A percentile compares a stretch with the other conserved stretches of the same genome.
Conservation (phyloP, 2,329 filamentous ascomycete species). For the Cladosporium sp. region DNA sequence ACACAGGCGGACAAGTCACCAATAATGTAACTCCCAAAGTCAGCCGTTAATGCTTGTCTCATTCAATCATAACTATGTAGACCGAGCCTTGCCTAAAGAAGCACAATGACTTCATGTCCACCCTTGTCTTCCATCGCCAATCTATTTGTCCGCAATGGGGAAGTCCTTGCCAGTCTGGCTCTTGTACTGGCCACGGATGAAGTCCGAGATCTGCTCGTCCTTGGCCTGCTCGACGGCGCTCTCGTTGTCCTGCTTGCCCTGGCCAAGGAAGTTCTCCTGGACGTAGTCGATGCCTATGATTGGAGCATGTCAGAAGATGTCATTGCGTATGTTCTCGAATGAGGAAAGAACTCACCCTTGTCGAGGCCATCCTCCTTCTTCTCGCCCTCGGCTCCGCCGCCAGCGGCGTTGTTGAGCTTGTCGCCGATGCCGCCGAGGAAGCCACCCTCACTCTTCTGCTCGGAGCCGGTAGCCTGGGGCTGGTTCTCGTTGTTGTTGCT, state of each 20-base stretch:
- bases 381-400: slow-evolving; percentile 73
- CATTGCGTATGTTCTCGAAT: slow-evolving; percentile 1
- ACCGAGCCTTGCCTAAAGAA: background rate
- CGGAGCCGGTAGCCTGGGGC: slow-evolving; percentile 28
- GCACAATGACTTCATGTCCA: slow-evolving; percentile 49
- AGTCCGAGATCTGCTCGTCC: slow-evolving; percentile 75
- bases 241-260: slow-evolving; percentile 71
- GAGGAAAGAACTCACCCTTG: slow-evolving; percentile 61
- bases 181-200: slow-evolving; percentile 72
- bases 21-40: background rate
- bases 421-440: slow-evolving; percentile 64
- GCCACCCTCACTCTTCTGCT: slow-evolving; percentile 37
- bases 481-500: slow-evolving; percentile 37
- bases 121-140: background rate
- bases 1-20: background rate
- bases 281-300: slow-evolving; percentile 70
- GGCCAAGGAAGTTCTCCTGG: slow-evolving; percentile 72
- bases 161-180: slow-evolving; percentile 66
- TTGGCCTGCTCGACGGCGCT: slow-evolving; percentile 77
- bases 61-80: slow-evolving; percentile 6
- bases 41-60: background rate
- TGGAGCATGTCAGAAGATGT: slow-evolving; percentile 15
- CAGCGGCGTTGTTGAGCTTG: slow-evolving; percentile 71
- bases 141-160: slow-evolving; percentile 63
- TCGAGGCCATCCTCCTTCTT: slow-evolving; percentile 82